Conservation (phyloP, 208 protist genomes). For the Eutreptiella sp. region DNA sequence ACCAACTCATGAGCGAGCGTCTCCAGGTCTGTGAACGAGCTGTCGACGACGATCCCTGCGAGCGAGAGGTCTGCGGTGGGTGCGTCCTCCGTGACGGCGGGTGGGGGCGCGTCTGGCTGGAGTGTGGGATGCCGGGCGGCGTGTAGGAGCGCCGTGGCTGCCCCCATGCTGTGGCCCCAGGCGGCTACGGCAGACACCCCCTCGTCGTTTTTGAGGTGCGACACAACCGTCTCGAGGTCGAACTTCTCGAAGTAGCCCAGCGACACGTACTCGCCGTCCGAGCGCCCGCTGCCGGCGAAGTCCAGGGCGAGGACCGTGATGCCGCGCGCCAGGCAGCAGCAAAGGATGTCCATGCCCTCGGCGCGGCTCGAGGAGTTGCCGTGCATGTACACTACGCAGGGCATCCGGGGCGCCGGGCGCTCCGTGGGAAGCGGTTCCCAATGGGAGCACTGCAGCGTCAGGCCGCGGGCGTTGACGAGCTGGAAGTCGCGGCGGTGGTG, state of each 20-base stretch:
- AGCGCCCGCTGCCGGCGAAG: slow-evolving; percentile 40
- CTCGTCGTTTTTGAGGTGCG: slow-evolving; percentile 24
- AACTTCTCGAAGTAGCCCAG: slow-evolving; percentile 51
- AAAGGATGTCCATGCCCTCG: slow-evolving; percentile 42
- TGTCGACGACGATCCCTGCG: slow-evolving; percentile 83
- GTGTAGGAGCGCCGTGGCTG: slow-evolving; percentile 87
- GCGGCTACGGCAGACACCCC: slow-evolving; percentile 66
- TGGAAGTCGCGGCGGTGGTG: too few relatives aligned
- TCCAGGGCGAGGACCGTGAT: slow-evolving; percentile 47
- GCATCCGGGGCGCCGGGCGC: slow-evolving; percentile 33
- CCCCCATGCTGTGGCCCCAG: slow-evolving; percentile 90
- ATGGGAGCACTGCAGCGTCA: slow-evolving; percentile 67
- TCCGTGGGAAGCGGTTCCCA: slow-evolving; percentile 44
- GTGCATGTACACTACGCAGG: slow-evolving; percentile 82
- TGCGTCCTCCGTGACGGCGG: too few relatives aligned
- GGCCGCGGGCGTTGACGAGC: slow-evolving; percentile 66
- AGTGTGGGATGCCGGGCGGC: too few relatives aligned
- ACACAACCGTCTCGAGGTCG: slow-evolving; percentile 40
- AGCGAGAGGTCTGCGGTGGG: slow-evolving; percentile 81
- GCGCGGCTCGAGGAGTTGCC: slow-evolving; percentile 72
- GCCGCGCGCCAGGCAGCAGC: slow-evolving; percentile 39
- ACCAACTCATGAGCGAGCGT: slow-evolving; percentile 71
- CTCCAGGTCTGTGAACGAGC: slow-evolving; percentile 76
- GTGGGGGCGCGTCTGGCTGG: too few relatives aligned
- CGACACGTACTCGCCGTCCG: slow-evolving; percentile 51